Evolutionary conservation across 805 yeast species (phyloP), one percentile per base, ranked within the genome.

Genomic region (Metschnikowia drakensbergensis): DNA sequence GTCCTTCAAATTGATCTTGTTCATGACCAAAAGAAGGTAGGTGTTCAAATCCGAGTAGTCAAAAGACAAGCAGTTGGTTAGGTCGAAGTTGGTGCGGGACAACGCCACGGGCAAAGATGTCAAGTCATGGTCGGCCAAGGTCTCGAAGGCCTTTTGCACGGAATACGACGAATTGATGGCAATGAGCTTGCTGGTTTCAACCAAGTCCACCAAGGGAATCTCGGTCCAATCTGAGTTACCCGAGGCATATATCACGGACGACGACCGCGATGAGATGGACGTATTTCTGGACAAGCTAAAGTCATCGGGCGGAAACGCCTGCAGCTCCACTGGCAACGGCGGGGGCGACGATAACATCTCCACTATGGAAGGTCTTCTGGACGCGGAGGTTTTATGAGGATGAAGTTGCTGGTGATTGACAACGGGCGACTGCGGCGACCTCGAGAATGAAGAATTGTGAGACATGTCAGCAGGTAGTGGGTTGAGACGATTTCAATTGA

Each of bases 21-120:
- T 91, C 73, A 91, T 75, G 23, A 94, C 94, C 51, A 94, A 71
- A 55, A 92, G 71, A 54, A 92, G 72, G 64, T 90, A 90, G 9
- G 97, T 84, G 60, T 88, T 90, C 66, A 92, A 76, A 68, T 92
- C 97, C 28, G 92, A 79, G 68, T 89, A 94, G 67, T 94, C 99
- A 65, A 92, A 92, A 1, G 96, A 86, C 51, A 86, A 75, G 60
- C 94, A 88, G 55, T 84, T 79, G 33, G 60, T 50, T 55, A 83
- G 69, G 56, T 82, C 88, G 45, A 75, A 72, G 42, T 48, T 43
- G 26, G 49, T 47, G 13, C 50, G 47, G 5, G 65, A 54, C 30
- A 62, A 39, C 23, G 69, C 61, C 13, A 92, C 94, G 0, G 99
- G 98, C 48, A 94, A 71, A 11, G 95, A 85, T 2, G 97, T 92